Base-by-base conservation (phyloP, 371 early-diverging fungal species). In the Capniomyces stellatus region DNA sequence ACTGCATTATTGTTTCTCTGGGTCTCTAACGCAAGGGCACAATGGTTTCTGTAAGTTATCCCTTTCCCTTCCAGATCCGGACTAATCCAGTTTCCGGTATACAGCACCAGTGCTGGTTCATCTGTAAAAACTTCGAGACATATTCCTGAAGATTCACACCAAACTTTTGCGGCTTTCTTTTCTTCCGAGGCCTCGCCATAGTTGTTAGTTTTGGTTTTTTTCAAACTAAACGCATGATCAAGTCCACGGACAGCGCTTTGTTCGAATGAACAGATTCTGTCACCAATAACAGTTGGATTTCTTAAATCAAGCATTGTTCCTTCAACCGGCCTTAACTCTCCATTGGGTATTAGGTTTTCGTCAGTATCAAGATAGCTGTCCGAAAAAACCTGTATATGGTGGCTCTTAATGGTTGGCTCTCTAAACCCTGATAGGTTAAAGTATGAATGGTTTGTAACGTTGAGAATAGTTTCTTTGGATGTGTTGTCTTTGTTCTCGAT, bases 51-150 rank as follows among this genome's bases (percentile, higher is more conserved):
- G 57, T 71, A 75, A 6, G 49, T 29, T 1, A 46, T 19, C n/a
- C 59, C 63, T 40, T 56, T 52, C 30, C 57, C 58, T 21, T 52
- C 61, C 28, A 58, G 55, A 22, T 55, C 35, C 35, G 63, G 64
- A 28, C 67, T 66, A 46, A 75, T 54, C 64, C 66, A 77, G 59
- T 77, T 76, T 18, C 67, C 76, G n/a, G 79, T 71, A 46, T 79
- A 79, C 46, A 79, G 51, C 51, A 75, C 71, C 23, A 79, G 61
- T 0, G 69, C 76, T 2, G 71, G 61, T 46, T 71, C 69, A 46
- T 62, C 62, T 1, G 71, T 64, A 23, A 54, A 24, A 6, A 76
- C 55, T 2, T 63, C 58, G 52, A 79, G 54, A 21, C 47, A 22
- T 18, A 76, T 59, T 10, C 72, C 74, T 42, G 71, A 55, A n/a